These are phyloP conservation scores for Blastocystis sp. DNA, from an alignment of 352 stramenopile genomes.

Conservation along the genomic window DNA sequence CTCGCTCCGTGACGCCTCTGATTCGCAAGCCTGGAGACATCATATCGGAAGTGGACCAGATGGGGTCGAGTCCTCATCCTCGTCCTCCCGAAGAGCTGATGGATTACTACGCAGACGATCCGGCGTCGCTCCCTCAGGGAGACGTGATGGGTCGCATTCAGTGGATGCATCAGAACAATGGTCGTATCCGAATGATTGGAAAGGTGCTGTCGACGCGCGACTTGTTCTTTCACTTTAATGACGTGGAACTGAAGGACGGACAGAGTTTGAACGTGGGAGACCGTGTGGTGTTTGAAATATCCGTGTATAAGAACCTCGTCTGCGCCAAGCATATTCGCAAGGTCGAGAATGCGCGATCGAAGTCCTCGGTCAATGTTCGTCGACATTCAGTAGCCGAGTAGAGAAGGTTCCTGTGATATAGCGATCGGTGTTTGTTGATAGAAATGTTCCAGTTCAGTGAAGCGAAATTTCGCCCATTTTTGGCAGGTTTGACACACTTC, in stretches of 20 bases:
- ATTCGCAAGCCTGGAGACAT: not conserved
- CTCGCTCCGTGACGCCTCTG: constrained; percentile 3
- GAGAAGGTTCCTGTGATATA: no score
- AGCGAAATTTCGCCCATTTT: no score
- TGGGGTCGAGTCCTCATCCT: not conserved
- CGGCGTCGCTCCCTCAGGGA: constrained; percentile 36
- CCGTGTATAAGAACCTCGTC: constrained; percentile 37
- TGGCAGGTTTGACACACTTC: not conserved
- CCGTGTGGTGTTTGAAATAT: constrained; percentile 37
- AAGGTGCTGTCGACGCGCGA: constrained; percentile 5
- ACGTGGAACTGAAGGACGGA: constrained; percentile 41
- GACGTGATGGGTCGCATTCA: constrained; percentile 34
- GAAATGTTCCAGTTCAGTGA: no score
- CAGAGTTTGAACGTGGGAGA: constrained; percentile 33
- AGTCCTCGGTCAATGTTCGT: constrained; percentile 30
- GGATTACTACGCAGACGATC: constrained; percentile 54
- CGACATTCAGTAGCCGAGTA: not conserved
- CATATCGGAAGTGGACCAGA: not conserved
- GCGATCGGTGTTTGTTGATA: not conserved
- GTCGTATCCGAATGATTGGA: constrained; percentile 25
- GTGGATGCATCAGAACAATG: constrained; percentile 57
- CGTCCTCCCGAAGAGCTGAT: constrained; percentile 3
- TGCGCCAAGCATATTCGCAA: constrained; percentile 50
- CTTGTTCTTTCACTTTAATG: constrained; percentile 57
- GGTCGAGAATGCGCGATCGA: not conserved